Percentiles rank a stretch among this genome's conserved stretches.
Conservation (phyloP, 129 eudicot species). For the Escallonia herrerae region DNA sequence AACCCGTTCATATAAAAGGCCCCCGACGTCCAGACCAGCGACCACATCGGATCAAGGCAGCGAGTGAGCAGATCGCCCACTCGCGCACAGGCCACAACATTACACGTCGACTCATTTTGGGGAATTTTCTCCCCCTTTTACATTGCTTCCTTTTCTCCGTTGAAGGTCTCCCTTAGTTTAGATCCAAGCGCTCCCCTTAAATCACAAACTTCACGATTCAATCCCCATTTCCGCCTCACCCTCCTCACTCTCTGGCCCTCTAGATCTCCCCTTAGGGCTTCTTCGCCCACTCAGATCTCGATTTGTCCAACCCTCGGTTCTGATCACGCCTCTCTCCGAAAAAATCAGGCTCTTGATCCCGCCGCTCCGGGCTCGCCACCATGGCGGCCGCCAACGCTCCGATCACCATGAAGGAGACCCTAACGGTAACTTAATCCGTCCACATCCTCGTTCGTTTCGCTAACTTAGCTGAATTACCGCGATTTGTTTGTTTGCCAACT, state of each 20-base stretch:
- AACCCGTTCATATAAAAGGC: too few relatives aligned
- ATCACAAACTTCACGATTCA: neutral
- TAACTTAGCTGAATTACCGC: conserved; percentile 18
- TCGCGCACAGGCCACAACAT: too few relatives aligned
- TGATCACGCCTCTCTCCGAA: conserved; percentile 14
- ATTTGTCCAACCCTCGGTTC: neutral
- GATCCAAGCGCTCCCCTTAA: neutral
- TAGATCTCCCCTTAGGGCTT: conserved; percentile 5
- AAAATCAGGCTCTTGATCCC: conserved; percentile 14
- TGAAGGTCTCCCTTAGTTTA: neutral
- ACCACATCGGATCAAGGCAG: neutral
- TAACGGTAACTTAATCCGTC: conserved; percentile 55
- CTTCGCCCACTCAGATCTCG: conserved; percentile 2
- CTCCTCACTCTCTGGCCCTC: conserved; percentile 6
- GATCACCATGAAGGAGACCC: conserved; percentile 91
- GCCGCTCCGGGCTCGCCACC: conserved; percentile 41
- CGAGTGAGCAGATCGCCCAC: too few relatives aligned
- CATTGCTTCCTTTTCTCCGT: neutral
- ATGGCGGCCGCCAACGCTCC: conserved; percentile 99
- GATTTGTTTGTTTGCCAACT: conserved; percentile 2
- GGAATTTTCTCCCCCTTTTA: too few relatives aligned
- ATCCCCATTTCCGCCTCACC: neutral
- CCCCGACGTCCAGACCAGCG: neutral
- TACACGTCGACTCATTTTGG: too few relatives aligned
- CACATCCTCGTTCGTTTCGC: neutral